Evolutionary conservation across 352 stramenopile species (phyloP), one percentile per base, ranked within the genome.

Genomic region (Globisporangium abappressorium): DNA sequence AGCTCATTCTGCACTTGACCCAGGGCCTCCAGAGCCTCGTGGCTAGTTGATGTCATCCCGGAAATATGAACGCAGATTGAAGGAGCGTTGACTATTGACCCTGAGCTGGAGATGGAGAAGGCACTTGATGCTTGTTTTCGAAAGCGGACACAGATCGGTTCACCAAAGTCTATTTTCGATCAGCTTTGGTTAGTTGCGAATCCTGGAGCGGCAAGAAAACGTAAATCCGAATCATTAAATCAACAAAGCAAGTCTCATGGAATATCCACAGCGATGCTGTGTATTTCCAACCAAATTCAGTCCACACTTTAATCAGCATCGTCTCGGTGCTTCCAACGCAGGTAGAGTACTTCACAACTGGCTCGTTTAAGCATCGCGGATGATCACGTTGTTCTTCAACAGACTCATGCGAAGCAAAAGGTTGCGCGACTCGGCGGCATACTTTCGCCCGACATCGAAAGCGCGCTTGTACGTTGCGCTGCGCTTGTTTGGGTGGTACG

Each of bases 341-440:
- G 54, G 26, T 18, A 60, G 4, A 11, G 53, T 30, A n/a, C 9
- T 12, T 30, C 24, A 9, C 28, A 43, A 26, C 20, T 59, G 9
- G 20, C 5, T 51, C 43, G 12, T 11, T 80, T 79, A 91, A 24
- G 73, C 67, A n/a, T 92, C 87, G 61, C 87, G 82, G 36, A 95
- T 87, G 65, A 94, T 78, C 59, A 95, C 70, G 72, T 87, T 85
- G 75, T 94, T 94, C 70, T 96, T 95, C 22, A 96, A 68, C 67
- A 96, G 49, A 68, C 85, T 94, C 85, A 95, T 94, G 64, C 89
- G 89, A 49, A 96, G 67, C 43, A 94, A 79, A 34, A 95, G 55
- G 63, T 93, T 92, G 62, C 87, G 81, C 33, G 87, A 94, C 73
- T 96, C 87, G 6, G 77, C 84, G 5, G 82, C 83, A 74, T 95